phyloP scores from a whole-genome alignment of 768 basidiomycete species.

The Holtermannia corniformis region DNA sequence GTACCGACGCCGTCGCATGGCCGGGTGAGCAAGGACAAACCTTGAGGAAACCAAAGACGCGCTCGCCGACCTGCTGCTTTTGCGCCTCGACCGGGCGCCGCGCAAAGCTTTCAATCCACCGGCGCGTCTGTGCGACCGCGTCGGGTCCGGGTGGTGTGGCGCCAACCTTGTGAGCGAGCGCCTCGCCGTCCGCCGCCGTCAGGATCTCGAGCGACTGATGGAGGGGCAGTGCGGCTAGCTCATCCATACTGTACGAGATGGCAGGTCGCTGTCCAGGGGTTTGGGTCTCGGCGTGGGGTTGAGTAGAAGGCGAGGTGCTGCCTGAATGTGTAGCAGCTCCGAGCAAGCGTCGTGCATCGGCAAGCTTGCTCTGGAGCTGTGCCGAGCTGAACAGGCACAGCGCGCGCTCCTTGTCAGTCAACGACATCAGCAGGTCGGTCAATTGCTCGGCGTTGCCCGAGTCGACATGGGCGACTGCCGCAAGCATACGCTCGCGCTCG shows the following conservation, averaged over 20 bases:
- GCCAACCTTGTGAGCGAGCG: neutral
- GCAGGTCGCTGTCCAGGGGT: neutral
- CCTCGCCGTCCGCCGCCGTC: neutral
- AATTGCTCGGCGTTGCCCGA: neutral
- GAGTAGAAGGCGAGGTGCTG: no score
- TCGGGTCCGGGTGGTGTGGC: neutral
- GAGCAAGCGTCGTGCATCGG: neutral
- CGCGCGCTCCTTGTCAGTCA: neutral
- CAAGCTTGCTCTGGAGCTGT: neutral
- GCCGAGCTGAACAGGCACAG: neutral
- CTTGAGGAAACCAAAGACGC: neutral
- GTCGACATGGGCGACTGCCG: neutral
- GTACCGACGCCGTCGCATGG: neutral
- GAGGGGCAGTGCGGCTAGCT: neutral
- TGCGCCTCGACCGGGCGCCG: no score
- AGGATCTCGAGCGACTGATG: neutral
- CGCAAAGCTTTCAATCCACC: neutral
- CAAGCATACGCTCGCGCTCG: neutral
- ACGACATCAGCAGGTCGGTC: neutral
- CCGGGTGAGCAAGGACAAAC: neutral
- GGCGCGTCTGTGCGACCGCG: neutral
- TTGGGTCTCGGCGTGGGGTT: neutral
- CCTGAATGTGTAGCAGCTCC: no score
- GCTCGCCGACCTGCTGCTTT: neutral
- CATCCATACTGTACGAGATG: neutral